phyloP scores from a whole-genome alignment of 2,329 filamentous ascomycete genomes.

The Ophiostoma australiae region DNA sequence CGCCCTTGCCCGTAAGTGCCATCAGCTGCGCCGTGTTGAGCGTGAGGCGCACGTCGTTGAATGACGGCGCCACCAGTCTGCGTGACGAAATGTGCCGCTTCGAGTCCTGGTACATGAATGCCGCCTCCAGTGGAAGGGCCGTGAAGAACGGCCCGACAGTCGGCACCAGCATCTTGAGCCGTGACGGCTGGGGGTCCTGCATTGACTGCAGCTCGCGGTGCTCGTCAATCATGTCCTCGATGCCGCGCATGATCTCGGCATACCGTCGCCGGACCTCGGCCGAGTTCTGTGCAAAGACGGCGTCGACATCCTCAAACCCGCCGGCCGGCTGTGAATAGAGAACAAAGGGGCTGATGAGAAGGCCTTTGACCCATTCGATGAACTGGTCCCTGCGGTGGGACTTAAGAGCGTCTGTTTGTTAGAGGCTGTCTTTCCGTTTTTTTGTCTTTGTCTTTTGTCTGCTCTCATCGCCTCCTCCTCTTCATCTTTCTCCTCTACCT shows the following conservation, averaged over 20 bases:
- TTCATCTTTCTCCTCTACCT: background rate
- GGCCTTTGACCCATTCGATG: slow-evolving; percentile 91
- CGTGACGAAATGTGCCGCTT: slow-evolving; percentile 82
- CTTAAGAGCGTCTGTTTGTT: slow-evolving; percentile 56
- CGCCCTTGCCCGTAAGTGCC: slow-evolving; percentile 51
- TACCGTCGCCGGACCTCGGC: slow-evolving; percentile 80
- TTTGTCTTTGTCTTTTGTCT: too few species aligned
- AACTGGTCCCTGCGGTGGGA: slow-evolving; percentile 89
- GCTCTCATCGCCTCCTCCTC: too few species aligned
- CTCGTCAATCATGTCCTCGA: slow-evolving; percentile 86
- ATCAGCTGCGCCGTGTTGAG: slow-evolving; percentile 94
- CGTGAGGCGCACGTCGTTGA: slow-evolving; percentile 91
- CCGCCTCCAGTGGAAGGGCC: slow-evolving; percentile 75
- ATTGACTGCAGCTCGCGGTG: slow-evolving; percentile 70
- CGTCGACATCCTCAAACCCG: slow-evolving; percentile 65
- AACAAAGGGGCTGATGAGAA: slow-evolving; percentile 92
- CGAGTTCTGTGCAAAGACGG: slow-evolving; percentile 64
- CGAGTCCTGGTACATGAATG: slow-evolving; percentile 84
- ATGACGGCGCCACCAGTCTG: slow-evolving; percentile 90
- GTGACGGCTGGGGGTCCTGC: slow-evolving; percentile 66
- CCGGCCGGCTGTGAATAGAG: slow-evolving; percentile 92
- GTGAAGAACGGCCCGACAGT: slow-evolving; percentile 94
- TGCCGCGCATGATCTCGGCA: slow-evolving; percentile 89
- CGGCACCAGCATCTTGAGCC: slow-evolving; percentile 86
- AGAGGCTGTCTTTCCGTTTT: background rate